Evolutionary conservation across 192 early-diverging fungal genomes (phyloP), one percentile per base, ranked within the genome.

Genomic region (Funneliformis geosporum): DNA sequence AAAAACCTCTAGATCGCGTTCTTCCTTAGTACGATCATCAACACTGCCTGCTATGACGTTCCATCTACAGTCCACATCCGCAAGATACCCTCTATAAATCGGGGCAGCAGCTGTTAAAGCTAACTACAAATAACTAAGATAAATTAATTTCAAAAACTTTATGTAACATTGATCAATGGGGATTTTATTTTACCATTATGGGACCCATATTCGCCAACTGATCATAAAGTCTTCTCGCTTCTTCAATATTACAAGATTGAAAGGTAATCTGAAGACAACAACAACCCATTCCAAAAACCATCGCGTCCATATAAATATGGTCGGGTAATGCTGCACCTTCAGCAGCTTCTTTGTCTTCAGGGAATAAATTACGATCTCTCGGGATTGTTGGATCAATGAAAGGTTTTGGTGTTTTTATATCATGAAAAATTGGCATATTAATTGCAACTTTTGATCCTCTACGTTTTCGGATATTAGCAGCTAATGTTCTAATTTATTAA

Each of bases 211-310:
- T 89, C 11, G 95, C 95, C 78, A 99, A 90, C 72, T 97, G 95
- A 87, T 99, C 98, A 84, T 98, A 99, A 70, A 99, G 87, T 78
- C 91, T 81, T 62, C 98, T 89, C 21, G 96, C 97, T 83, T 96
- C 94, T 80, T 96, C 91, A 7, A 99, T 91, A 75, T 93, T 94
- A 80, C 93, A 94, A 42, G 96, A 96, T 84, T 99, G 98, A 79
- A 99, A 94, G 40, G 98, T 99, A 82, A 98, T 95, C 83, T 99
- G 98, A 33, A 99, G 87, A 82, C 98, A 99, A 80, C 92, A 96
- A 87, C 95, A 97, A 65, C 97, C 97, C 96, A 98, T 98, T 39
- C 98, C 97, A 89, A 99, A 98, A 75, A 94, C 94, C 98, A 99
- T 99, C 23, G 93, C 91, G 79, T 98, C 98, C 94, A 99, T 95